phyloP scores from a whole-genome alignment of 2,329 filamentous ascomycete genomes.

The Curvularia spicifera region DNA sequence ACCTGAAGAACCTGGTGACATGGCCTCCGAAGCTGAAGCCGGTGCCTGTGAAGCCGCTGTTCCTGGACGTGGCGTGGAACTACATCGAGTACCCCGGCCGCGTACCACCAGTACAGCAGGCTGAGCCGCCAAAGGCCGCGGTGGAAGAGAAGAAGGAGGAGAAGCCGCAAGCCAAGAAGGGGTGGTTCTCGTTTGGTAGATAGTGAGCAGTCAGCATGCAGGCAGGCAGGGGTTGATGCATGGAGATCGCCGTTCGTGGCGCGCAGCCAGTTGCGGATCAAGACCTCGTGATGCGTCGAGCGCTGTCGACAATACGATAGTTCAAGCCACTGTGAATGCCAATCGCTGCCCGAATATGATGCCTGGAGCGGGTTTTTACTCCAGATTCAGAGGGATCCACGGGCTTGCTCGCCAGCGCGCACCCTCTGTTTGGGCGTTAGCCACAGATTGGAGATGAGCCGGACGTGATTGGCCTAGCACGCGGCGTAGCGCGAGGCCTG shows the following conservation, averaged over 20 bases:
- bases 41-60: constrained; percentile 91
- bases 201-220: constrained; percentile 28
- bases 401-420: constrained; percentile 15
- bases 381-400: constrained; percentile 17
- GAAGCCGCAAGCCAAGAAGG: constrained; percentile 55
- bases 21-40: constrained; percentile 85
- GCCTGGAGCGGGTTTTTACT: constrained; percentile 16
- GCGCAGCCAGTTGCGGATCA: constrained; percentile 4
- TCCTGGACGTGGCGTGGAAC: constrained; percentile 97
- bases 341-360: neutral
- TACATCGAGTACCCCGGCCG: constrained; percentile 90
- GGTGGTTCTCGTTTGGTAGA: constrained; percentile 60
- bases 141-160: constrained; percentile 41
- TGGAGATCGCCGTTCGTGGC: constrained; percentile 13
- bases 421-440: constrained; percentile 22
- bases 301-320: neutral
- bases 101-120: constrained; percentile 41
- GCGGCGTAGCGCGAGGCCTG: constrained; percentile 13
- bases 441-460: constrained; percentile 20
- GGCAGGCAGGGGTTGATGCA: constrained; percentile 6
- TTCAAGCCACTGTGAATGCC: neutral
- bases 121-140: constrained; percentile 33
- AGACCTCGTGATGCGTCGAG: neutral
- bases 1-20: constrained; percentile 80
- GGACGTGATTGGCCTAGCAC: constrained; percentile 27